Evolutionary conservation across 2,329 filamentous ascomycete species (phyloP).

Genomic region (Akanthomyces muscarius): DNA sequence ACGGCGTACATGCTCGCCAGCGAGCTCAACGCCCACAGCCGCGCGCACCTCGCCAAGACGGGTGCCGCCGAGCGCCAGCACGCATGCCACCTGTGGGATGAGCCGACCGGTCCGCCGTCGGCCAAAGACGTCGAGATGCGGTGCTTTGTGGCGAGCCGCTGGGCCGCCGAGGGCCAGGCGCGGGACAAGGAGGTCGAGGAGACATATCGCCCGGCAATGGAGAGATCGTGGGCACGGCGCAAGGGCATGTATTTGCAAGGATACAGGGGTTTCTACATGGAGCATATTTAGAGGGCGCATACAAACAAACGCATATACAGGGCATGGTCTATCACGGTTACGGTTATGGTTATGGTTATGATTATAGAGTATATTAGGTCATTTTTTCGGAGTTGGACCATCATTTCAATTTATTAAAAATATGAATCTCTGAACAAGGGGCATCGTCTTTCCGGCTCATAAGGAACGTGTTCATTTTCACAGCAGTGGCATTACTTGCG

Average conservation of each 20-base stretch:
- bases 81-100: slow-evolving; percentile 9
- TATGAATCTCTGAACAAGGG: too few species aligned
- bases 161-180: neutral
- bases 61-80: neutral
- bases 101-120: neutral
- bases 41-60: neutral
- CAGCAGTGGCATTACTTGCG: neutral
- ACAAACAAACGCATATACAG: neutral
- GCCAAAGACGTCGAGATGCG: neutral
- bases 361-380: neutral
- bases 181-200: neutral
- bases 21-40: slow-evolving; percentile 6
- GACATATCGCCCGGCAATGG: neutral
- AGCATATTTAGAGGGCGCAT: neutral
- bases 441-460: too few species aligned
- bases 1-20: slow-evolving; percentile 11
- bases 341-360: neutral
- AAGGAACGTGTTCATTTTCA: too few species aligned
- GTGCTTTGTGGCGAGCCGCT: neutral
- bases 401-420: neutral
- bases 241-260: neutral
- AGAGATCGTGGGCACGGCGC: neutral
- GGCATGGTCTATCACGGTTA: neutral
- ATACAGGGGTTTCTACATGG: slow-evolving; percentile 1
- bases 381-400: neutral